Conservation (phyloP, 768 basidiomycete species). For the Solioccasus polychromus region DNA sequence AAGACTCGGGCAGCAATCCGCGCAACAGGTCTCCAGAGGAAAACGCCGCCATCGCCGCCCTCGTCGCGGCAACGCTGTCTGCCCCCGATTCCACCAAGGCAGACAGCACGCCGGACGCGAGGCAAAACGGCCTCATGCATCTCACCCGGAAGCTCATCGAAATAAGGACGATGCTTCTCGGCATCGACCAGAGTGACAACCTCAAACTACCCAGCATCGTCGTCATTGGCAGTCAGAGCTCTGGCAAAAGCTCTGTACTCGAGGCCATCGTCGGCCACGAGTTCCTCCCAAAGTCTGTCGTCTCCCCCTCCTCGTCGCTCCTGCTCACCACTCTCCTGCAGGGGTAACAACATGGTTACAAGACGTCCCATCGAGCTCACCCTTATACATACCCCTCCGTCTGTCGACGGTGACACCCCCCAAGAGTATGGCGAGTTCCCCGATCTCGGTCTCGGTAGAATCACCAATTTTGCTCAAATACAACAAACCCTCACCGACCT, state of each 20-base stretch:
- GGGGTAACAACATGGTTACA: constrained; percentile 99
- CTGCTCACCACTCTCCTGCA: constrained; percentile 30
- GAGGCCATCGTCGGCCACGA: constrained; percentile 98
- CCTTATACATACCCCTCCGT: constrained; percentile 82
- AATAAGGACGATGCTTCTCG: constrained; percentile 90
- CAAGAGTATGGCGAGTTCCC: constrained; percentile 95
- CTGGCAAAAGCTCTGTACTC: constrained; percentile 95
- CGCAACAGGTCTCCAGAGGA: constrained; percentile 49
- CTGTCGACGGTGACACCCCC: constrained; percentile 46
- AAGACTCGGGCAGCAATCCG: constrained; percentile 36
- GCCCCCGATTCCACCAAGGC: constrained; percentile 54
- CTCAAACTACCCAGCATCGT: constrained; percentile 97
- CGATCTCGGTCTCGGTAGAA: constrained; percentile 80
- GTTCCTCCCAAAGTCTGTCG: constrained; percentile 93
- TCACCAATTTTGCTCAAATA: constrained; percentile 88
- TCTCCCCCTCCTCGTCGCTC: background rate
- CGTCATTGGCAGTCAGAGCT: constrained; percentile 97
- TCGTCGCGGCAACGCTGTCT: constrained; percentile 75
- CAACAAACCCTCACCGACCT: constrained; percentile 93
- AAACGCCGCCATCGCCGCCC: constrained; percentile 64
- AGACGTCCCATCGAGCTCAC: constrained; percentile 97
- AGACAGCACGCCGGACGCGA: constrained; percentile 40
- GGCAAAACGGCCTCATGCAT: constrained; percentile 86
- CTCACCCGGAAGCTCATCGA: constrained; percentile 94
- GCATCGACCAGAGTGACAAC: constrained; percentile 93